Conservation (phyloP, 805 yeast species). For the Metschnikowia similis region DNA sequence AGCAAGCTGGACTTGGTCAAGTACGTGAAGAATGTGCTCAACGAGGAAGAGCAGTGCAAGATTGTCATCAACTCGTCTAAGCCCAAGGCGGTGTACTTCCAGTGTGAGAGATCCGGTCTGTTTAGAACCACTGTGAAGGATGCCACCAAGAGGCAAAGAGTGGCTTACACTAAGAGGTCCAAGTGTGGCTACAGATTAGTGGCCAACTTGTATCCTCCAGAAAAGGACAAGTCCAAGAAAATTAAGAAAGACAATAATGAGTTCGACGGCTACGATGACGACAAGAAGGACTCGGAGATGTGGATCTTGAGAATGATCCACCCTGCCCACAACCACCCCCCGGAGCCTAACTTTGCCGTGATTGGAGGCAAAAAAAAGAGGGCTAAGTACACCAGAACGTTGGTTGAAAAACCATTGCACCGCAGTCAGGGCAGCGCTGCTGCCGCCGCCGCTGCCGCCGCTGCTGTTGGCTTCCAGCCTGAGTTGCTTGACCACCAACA, state of each 20-base stretch:
- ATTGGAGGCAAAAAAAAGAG: constrained; percentile 34
- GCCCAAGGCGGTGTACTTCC: constrained; percentile 46
- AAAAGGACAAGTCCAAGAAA: constrained; percentile 37
- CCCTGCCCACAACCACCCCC: constrained; percentile 43
- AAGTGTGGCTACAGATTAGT: constrained; percentile 45
- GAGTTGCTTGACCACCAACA: constrained; percentile 22
- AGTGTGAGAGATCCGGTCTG: constrained; percentile 43
- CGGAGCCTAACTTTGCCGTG: constrained; percentile 32
- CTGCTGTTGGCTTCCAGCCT: constrained; percentile 21
- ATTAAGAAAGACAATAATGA: constrained; percentile 23
- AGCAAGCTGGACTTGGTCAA: constrained; percentile 22
- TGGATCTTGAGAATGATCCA: constrained; percentile 47
- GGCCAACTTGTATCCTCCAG: constrained; percentile 36
- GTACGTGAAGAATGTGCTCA: constrained; percentile 36
- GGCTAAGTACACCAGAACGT: constrained; percentile 35
- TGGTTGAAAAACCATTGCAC: constrained; percentile 43
- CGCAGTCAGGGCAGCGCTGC: constrained; percentile 19
- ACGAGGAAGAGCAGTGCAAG: constrained; percentile 34
- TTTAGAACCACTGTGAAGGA: constrained; percentile 47
- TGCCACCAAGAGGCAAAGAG: constrained; percentile 41
- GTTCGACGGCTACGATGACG: constrained; percentile 19
- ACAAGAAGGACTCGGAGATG: constrained; percentile 30
- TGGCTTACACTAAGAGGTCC: constrained; percentile 44
- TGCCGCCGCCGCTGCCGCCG: constrained; percentile 24
- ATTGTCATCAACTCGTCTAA: constrained; percentile 45